phyloP scores from a whole-genome alignment of 192 early-diverging fungal species.

The Gaertneriomyces semiglobifer region DNA sequence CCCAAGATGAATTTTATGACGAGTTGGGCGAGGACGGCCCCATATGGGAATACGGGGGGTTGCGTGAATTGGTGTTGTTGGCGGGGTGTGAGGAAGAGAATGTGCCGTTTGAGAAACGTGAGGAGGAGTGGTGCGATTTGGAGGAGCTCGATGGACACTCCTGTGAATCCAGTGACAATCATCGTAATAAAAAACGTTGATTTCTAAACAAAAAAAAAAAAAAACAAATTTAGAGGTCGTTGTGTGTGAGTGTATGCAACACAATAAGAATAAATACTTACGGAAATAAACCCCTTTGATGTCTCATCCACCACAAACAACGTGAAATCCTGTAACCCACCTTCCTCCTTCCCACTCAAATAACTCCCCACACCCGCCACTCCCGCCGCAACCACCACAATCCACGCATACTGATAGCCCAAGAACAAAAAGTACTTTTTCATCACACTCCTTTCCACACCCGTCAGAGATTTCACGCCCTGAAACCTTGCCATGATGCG shows the following conservation, averaged over 20 bases:
- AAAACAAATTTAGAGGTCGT: background rate
- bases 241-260: background rate
- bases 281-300: background rate
- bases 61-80: slow-evolving; percentile 40
- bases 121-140: slow-evolving; percentile 42
- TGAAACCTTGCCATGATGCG: slow-evolving; percentile 36
- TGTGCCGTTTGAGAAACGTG: slow-evolving; percentile 34
- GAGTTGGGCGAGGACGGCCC: slow-evolving; percentile 36
- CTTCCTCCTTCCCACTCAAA: too few species aligned
- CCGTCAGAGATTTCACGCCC: slow-evolving; percentile 28
- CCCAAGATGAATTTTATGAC: slow-evolving; percentile 39
- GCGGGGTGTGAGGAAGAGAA: slow-evolving; percentile 42
- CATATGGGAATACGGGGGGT: slow-evolving; percentile 37
- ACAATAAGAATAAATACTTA: background rate
- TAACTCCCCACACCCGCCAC: too few species aligned
- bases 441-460: slow-evolving; percentile 42
- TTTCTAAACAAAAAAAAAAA: slow-evolving; percentile 7
- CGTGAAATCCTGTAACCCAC: background rate
- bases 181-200: slow-evolving; percentile 40
- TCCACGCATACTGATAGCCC: slow-evolving; percentile 30
- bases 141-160: slow-evolving; percentile 41
- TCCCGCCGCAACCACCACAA: slow-evolving; percentile 7
- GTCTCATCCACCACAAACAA: background rate
- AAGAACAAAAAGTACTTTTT: slow-evolving; percentile 46
- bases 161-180: slow-evolving; percentile 30